Evolutionary conservation across 1,284 basidiomycete species (phyloP).

Genomic region (Rhodotorula sp.): DNA sequence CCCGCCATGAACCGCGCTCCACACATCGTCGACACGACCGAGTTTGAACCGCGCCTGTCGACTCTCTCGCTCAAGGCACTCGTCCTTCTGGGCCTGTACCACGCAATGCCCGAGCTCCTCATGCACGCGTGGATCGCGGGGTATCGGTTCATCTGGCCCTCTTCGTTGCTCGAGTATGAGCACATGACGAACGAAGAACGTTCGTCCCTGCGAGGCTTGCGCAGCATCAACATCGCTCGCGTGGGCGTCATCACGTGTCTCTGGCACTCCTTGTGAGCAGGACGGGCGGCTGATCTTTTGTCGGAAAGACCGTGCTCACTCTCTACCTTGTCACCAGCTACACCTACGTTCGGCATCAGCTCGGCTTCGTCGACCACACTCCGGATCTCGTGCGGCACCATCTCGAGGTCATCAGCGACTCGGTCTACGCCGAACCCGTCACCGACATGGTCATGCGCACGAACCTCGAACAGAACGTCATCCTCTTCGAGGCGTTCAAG

Average conservation of each 20-base stretch:
- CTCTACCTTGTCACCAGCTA: slow-evolving; percentile 18
- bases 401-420: slow-evolving; percentile 26
- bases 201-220: slow-evolving; percentile 5
- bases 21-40: neutral
- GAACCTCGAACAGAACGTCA: slow-evolving; percentile 30
- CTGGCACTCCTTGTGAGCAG: slow-evolving; percentile 27
- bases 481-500: slow-evolving; percentile 25
- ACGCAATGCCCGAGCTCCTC: slow-evolving; percentile 25
- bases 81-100: slow-evolving; percentile 23
- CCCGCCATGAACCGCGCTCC: neutral
- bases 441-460: slow-evolving; percentile 29
- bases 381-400: slow-evolving; percentile 20
- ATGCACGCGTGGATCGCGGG: slow-evolving; percentile 20
- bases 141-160: slow-evolving; percentile 19
- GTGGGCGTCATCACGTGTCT: slow-evolving; percentile 23
- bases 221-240: slow-evolving; percentile 16
- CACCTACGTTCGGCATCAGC: slow-evolving; percentile 24
- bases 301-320: neutral
- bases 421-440: slow-evolving; percentile 14
- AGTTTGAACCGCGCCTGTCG: slow-evolving; percentile 5
- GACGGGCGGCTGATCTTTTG: neutral
- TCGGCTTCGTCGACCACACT: slow-evolving; percentile 13
- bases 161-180: slow-evolving; percentile 18
- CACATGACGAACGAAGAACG: slow-evolving; percentile 26
- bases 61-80: slow-evolving; percentile 21